A percentile compares a stretch with the other conserved stretches of the same genome.
These are phyloP conservation scores for Agaricus subrufescens DNA, from an alignment of 768 basidiomycete genomes.

Conservation along the genomic window DNA sequence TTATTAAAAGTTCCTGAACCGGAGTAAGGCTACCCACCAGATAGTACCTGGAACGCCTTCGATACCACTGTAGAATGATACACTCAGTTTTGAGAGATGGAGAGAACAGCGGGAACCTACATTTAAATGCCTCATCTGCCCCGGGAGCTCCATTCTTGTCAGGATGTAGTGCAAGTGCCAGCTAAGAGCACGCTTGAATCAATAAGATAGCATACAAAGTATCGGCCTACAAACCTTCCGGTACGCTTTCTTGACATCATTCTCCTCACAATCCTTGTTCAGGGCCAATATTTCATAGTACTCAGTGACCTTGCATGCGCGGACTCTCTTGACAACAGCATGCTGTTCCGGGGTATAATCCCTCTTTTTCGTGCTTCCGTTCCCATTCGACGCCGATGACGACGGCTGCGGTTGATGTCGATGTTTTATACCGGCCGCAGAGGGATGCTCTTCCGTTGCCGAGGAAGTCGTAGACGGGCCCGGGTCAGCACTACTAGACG, in stretches of 20 bases:
- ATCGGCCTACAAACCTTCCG: conserved; percentile 62
- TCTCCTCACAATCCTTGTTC: conserved; percentile 78
- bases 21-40: conserved; percentile 40
- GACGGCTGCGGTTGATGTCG: conserved; percentile 33
- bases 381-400: conserved; percentile 37
- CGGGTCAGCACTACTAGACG: conserved; percentile 15
- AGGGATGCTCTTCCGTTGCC: conserved; percentile 65
- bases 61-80: conserved; percentile 71
- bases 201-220: neutral
- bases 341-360: conserved; percentile 85
- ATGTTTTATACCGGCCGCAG: conserved; percentile 67
- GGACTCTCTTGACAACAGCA: conserved; percentile 80
- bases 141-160: conserved; percentile 98
- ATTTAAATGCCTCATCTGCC: conserved; percentile 97
- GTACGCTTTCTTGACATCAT: conserved; percentile 91
- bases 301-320: conserved; percentile 79
- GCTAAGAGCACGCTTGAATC: conserved; percentile 31
- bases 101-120: conserved; percentile 41
- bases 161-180: conserved; percentile 85
- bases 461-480: conserved; percentile 21
- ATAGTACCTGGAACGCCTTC: conserved; percentile 94
- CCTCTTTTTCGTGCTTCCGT: conserved; percentile 69
- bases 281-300: conserved; percentile 91
- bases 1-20: neutral
- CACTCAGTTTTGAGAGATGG: conserved; percentile 3